Evolutionary conservation across 2,329 filamentous ascomycete species (phyloP).

Genomic region (Pseudocercospora vitis): DNA sequence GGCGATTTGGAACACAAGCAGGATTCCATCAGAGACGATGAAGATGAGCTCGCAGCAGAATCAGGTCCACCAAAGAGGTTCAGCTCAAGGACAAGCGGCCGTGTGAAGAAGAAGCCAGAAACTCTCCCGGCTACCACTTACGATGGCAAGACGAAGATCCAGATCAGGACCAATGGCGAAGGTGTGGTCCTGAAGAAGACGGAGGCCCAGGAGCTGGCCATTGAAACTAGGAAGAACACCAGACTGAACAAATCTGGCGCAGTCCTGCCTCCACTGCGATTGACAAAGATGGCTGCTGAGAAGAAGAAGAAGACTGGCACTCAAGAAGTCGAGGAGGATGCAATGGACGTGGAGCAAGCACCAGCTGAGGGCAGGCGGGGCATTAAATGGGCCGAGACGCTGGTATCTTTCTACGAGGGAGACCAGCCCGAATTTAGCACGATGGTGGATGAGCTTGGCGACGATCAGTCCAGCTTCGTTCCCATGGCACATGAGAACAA

Average conservation of each 20-base stretch:
- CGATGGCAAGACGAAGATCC: constrained; percentile 43
- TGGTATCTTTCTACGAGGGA: constrained; percentile 48
- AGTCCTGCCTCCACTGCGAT: constrained; percentile 44
- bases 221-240: constrained; percentile 50
- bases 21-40: constrained; percentile 17
- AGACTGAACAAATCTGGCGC: constrained; percentile 52
- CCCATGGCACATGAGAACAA: constrained; percentile 4
- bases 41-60: constrained; percentile 22
- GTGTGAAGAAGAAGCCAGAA: constrained; percentile 27
- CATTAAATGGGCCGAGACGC: constrained; percentile 50
- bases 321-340: constrained; percentile 10
- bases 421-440: constrained; percentile 24
- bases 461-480: not conserved
- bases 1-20: constrained; percentile 3
- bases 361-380: constrained; percentile 29
- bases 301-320: constrained; percentile 17
- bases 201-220: constrained; percentile 50
- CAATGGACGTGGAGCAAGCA: constrained; percentile 26
- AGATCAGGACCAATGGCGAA: constrained; percentile 45
- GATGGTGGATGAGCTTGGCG: constrained; percentile 27
- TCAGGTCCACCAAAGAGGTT: constrained; percentile 16
- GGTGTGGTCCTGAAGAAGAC: constrained; percentile 49
- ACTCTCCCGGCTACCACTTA: constrained; percentile 31
- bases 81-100: constrained; percentile 26
- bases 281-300: constrained; percentile 43